A percentile compares a stretch with the other conserved stretches of the same genome.
These are phyloP conservation scores for Russula dissimulans DNA, from an alignment of 768 basidiomycete genomes.

Conservation along the genomic window DNA sequence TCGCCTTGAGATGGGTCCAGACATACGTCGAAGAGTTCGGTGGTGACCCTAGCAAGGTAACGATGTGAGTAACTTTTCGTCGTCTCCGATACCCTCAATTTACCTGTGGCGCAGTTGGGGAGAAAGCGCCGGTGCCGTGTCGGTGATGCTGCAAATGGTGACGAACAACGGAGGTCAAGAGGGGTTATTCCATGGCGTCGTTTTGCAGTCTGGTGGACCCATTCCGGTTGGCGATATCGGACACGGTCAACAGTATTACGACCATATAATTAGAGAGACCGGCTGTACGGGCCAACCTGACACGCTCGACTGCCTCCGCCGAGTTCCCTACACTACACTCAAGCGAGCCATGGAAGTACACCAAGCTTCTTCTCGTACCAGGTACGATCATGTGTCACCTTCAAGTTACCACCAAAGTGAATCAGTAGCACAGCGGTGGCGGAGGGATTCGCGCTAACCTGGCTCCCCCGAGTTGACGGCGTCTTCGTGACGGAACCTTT, in stretches of 20 bases:
- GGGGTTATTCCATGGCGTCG: slow-evolving; percentile 34
- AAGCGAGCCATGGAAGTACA: slow-evolving; percentile 27
- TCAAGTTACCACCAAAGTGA: background rate
- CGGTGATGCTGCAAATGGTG: slow-evolving; percentile 35
- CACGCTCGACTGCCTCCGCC: slow-evolving; percentile 37
- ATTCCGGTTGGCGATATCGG: slow-evolving; percentile 25
- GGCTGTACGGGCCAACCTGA: slow-evolving; percentile 30
- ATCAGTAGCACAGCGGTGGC: background rate
- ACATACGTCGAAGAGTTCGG: slow-evolving; percentile 57
- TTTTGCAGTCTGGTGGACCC: slow-evolving; percentile 39
- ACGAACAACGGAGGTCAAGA: slow-evolving; percentile 31
- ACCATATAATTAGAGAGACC: slow-evolving; percentile 31
- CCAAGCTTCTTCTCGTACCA: slow-evolving; percentile 28
- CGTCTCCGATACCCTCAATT: background rate
- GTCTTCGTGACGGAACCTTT: slow-evolving; percentile 20
- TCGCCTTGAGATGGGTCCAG: slow-evolving; percentile 56
- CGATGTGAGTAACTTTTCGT: slow-evolving; percentile 33
- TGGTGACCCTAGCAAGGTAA: slow-evolving; percentile 53
- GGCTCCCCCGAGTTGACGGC: slow-evolving; percentile 24
- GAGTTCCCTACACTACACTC: slow-evolving; percentile 27
- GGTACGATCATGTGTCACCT: slow-evolving; percentile 16
- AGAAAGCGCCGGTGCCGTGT: slow-evolving; percentile 46
- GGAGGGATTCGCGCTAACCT: slow-evolving; percentile 23
- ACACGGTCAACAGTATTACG: slow-evolving; percentile 32
- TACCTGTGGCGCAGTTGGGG: slow-evolving; percentile 32